Evolutionary conservation across 129 eudicot species (phyloP).

Genomic region (Pulicaria dysenterica): DNA sequence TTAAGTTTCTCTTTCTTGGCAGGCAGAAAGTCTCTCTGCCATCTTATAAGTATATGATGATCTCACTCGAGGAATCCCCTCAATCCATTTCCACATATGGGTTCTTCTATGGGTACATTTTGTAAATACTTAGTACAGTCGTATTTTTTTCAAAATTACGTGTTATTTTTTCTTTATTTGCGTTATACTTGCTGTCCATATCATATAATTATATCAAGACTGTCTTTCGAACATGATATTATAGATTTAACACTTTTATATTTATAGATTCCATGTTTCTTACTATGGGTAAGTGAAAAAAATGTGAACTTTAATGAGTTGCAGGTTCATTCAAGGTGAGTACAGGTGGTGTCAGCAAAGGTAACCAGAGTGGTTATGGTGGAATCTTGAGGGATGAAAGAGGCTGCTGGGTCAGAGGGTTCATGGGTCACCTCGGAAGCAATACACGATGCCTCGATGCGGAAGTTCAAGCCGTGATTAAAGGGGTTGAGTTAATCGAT

Average conservation of each 20-base stretch:
- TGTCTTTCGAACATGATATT: not conserved
- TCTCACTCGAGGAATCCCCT: not conserved
- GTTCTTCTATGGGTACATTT: slow-evolving; percentile 25
- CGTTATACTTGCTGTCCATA: not conserved
- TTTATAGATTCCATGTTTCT: not conserved
- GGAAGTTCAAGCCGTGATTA: not conserved
- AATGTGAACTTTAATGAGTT: not conserved
- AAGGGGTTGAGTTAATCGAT: slow-evolving; percentile 18
- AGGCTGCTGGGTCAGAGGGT: slow-evolving; percentile 22
- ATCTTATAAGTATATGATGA: not conserved
- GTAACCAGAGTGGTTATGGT: slow-evolving; percentile 2
- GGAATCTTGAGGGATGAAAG: slow-evolving; percentile 27
- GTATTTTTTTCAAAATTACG: no score
- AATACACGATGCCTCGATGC: not conserved
- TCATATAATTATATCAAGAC: not conserved
- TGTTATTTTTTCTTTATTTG: no score
- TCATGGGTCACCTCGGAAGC: slow-evolving; percentile 12
- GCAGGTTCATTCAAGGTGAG: slow-evolving; percentile 30
- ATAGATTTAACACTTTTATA: no score
- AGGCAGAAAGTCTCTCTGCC: not conserved
- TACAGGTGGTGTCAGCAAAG: slow-evolving; percentile 12
- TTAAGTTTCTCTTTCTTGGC: not conserved
- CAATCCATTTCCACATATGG: slow-evolving; percentile 17
- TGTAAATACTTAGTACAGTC: no score
- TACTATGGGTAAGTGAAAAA: not conserved